Evolutionary conservation across 768 basidiomycete genomes (phyloP).

Genomic region (Tricholoma terreum): DNA sequence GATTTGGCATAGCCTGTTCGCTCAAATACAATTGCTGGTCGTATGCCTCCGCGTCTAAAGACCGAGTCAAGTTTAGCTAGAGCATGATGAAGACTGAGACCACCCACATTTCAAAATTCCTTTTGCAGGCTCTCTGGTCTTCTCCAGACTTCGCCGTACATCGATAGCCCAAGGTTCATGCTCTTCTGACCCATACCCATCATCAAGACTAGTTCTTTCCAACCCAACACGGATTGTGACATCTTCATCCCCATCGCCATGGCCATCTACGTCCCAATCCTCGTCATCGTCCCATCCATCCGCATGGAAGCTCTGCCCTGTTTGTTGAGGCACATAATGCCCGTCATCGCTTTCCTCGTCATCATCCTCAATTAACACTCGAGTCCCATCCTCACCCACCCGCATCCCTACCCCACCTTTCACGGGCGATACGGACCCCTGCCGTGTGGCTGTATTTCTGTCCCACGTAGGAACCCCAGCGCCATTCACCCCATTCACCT

Average conservation of each 20-base stretch:
- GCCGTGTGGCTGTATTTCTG: slow-evolving; percentile 68
- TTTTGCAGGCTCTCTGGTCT: slow-evolving; percentile 60
- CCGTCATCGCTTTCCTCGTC: slow-evolving; percentile 57
- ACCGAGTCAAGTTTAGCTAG: background rate
- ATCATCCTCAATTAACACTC: slow-evolving; percentile 70
- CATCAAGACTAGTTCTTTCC: slow-evolving; percentile 46
- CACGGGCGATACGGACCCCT: slow-evolving; percentile 44
- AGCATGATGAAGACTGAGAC: slow-evolving; percentile 2
- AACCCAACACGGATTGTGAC: slow-evolving; percentile 66
- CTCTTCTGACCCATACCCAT: slow-evolving; percentile 49
- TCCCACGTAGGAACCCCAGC: slow-evolving; percentile 72
- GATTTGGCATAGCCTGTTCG: slow-evolving; percentile 46
- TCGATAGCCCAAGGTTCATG: slow-evolving; percentile 77
- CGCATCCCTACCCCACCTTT: slow-evolving; percentile 36
- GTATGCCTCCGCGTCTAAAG: slow-evolving; percentile 64
- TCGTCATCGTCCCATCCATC: slow-evolving; percentile 82
- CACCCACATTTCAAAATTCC: slow-evolving; percentile 89
- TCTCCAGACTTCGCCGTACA: slow-evolving; percentile 70
- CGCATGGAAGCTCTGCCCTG: slow-evolving; percentile 41
- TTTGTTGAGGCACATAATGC: slow-evolving; percentile 39
- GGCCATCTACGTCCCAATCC: slow-evolving; percentile 64
- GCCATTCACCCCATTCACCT: slow-evolving; percentile 28
- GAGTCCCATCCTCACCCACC: slow-evolving; percentile 65
- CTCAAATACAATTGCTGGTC: slow-evolving; percentile 56
- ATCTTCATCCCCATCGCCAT: slow-evolving; percentile 65